These are phyloP conservation scores for Penicillium waksmanii DNA, from an alignment of 495 filamentous ascomycete species.

Conservation along the genomic window DNA sequence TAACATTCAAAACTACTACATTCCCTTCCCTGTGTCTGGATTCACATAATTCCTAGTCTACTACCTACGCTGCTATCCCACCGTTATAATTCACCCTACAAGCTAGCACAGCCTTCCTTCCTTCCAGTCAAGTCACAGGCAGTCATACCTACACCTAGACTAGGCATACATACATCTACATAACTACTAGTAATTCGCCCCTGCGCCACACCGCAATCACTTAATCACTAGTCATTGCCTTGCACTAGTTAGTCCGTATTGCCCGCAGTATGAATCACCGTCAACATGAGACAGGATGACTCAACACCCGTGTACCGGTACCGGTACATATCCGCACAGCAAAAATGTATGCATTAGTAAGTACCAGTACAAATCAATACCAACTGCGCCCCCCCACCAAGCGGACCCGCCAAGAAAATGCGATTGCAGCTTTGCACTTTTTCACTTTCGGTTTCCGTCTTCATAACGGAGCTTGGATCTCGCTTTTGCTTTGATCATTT, in stretches of 20 bases:
- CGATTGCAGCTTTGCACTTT: background rate
- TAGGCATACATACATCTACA: no score
- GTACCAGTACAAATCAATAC: conserved; percentile 19
- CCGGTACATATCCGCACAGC: background rate
- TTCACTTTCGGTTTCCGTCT: background rate
- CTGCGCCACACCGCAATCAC: background rate
- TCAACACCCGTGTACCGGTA: conserved; percentile 17
- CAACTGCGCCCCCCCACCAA: background rate
- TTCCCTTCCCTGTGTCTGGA: no score
- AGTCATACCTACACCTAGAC: no score
- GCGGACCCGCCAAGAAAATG: background rate
- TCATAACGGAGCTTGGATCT: conserved; percentile 1
- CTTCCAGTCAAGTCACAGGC: no score
- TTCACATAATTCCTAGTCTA: no score
- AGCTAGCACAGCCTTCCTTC: no score
- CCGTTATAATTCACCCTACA: no score
- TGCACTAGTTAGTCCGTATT: background rate
- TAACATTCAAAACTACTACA: no score
- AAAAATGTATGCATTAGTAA: background rate
- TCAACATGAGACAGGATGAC: conserved; percentile 38
- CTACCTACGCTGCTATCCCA: no score
- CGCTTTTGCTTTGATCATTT: background rate
- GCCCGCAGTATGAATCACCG: conserved; percentile 9
- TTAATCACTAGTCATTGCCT: background rate
- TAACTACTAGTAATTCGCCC: no score